phyloP scores from a whole-genome alignment of 1,284 basidiomycete species.

The Tylopilus orsonianus region DNA sequence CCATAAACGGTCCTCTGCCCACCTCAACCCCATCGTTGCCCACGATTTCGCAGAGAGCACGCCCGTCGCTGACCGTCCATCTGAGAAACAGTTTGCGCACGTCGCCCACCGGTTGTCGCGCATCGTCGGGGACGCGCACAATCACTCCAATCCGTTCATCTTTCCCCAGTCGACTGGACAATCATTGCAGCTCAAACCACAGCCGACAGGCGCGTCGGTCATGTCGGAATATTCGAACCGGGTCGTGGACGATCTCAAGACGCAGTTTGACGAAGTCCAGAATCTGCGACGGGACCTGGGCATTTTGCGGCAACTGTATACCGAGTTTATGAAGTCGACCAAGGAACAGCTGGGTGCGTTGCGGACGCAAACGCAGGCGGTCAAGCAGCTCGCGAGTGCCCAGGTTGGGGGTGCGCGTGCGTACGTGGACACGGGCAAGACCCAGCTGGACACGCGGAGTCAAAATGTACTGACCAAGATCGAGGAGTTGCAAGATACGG shows the following conservation, averaged over 20 bases:
- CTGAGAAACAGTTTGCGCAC: conserved; percentile 69
- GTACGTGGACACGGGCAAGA: conserved; percentile 90
- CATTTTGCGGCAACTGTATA: conserved; percentile 91
- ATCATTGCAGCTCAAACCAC: conserved; percentile 66
- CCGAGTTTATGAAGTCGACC: conserved; percentile 88
- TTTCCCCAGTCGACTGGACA: conserved; percentile 64
- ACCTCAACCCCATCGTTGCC: conserved; percentile 43
- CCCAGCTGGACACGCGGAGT: conserved; percentile 83
- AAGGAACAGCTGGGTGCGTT: conserved; percentile 80
- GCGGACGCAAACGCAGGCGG: conserved; percentile 80
- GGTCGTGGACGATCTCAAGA: conserved; percentile 81
- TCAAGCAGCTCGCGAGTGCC: conserved; percentile 81
- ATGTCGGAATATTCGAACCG: conserved; percentile 70
- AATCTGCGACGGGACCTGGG: conserved; percentile 91
- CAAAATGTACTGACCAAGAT: conserved; percentile 91
- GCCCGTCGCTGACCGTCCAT: conserved; percentile 59
- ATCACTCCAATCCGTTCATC: conserved; percentile 39
- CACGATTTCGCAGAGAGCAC: conserved; percentile 63
- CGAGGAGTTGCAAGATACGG: conserved; percentile 91
- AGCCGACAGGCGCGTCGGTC: conserved; percentile 71
- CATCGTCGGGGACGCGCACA: conserved; percentile 46
- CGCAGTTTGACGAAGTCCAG: conserved; percentile 93
- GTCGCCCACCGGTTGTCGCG: conserved; percentile 70
- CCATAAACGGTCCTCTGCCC: conserved; percentile 46
- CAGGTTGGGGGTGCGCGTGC: conserved; percentile 85